These are phyloP conservation scores for Crepidotus variabilis DNA, from an alignment of 768 basidiomycete species.

Conservation along the genomic window DNA sequence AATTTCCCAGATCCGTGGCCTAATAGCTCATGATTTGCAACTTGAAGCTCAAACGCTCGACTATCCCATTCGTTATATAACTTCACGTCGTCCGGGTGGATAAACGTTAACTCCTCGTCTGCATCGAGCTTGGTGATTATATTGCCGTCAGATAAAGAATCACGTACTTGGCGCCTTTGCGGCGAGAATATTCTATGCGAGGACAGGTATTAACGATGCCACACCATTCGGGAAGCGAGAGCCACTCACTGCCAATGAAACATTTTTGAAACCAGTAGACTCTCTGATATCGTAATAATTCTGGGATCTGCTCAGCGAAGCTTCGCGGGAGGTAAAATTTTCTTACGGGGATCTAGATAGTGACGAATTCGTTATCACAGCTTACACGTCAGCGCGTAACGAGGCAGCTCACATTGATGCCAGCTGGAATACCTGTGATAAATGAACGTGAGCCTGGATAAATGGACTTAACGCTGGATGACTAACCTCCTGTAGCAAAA, in stretches of 20 bases:
- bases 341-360: conserved; percentile 58
- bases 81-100: conserved; percentile 72
- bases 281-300: conserved; percentile 87
- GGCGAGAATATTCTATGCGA: conserved; percentile 67
- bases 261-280: conserved; percentile 84
- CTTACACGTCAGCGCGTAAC: neutral
- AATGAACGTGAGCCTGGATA: neutral
- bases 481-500: conserved; percentile 78
- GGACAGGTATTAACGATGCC: neutral
- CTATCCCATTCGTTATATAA: conserved; percentile 78
- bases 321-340: neutral
- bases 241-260: conserved; percentile 65
- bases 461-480: neutral
- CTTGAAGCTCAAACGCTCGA: conserved; percentile 80
- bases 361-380: conserved; percentile 1
- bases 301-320: conserved; percentile 22
- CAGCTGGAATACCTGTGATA: conserved; percentile 69
- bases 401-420: conserved; percentile 63
- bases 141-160: neutral
- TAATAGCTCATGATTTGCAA: conserved; percentile 86
- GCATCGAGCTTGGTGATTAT: conserved; percentile 2
- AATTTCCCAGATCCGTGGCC: conserved; percentile 86
- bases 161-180: conserved; percentile 79
- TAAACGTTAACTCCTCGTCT: conserved; percentile 81
- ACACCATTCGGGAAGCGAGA: neutral